Base-by-base conservation (phyloP, 2,329 filamentous ascomycete genomes). In the Colletotrichum acutatum region DNA sequence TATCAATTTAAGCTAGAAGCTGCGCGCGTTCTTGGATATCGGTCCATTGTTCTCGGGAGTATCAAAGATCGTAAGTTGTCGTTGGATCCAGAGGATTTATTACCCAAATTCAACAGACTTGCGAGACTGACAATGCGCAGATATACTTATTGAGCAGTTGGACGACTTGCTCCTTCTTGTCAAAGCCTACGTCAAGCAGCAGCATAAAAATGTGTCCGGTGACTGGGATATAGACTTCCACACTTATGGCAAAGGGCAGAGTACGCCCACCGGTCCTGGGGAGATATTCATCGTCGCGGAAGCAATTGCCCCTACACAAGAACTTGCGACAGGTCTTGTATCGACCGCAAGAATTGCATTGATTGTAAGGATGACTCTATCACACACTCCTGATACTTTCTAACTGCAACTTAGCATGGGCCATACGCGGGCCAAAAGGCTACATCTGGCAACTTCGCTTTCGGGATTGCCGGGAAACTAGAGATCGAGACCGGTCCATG, bases 1-100 rank as follows among this genome's bases (percentile, higher is more conserved):
- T 88, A 89, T 72, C 83, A 83, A 24, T 76, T 88, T 22, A 89
- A 89, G 74, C 78, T 89, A 0, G 86, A 89, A 75, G 87, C 81
- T 0, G 87, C 84, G 0, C 79, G 76, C 2, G 74, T 83, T 1
- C 74, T 82, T 4, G 87, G 87, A 1, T 86, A 84, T 72, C 81
- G 85, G 4, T 81, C 83, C 0, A 83, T 85, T 46, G 87, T 84
- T 64, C 81, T 88, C 73, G 87, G 87, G 1, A 82, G 79, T 24
- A 22, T 67, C 9, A 59, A 52, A 19, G 68, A 71, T 57, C 68
- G 67, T 66, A 42, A 58, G 67, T 58, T 6, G 2, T 12, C 9
- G 16, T 5, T 9, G 1, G 1, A 2, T 9, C 4, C 0, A 8
- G 8, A 16, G 19, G 7, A 16, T 16, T 8, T 19, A 9, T 8